phyloP scores from a whole-genome alignment of 2,329 filamentous ascomycete genomes.

The Orbilia quercus region DNA sequence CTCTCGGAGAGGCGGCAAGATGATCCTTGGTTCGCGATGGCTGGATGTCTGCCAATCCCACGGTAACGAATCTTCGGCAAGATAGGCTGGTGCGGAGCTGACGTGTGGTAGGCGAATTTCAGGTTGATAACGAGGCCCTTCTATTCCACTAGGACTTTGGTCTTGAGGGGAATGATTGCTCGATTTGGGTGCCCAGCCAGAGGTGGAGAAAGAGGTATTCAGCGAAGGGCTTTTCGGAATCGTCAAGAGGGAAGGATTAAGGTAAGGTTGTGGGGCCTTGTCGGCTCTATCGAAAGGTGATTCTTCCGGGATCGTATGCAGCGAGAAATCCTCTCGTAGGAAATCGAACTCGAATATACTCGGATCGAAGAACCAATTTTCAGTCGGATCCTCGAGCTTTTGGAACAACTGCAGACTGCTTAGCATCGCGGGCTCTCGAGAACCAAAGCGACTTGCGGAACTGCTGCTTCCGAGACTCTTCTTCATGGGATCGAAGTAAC shows the following conservation, averaged over 20 bases:
- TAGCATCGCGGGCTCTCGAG: conserved; percentile 43
- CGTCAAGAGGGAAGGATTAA: conserved; percentile 42
- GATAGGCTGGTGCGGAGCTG: conserved; percentile 44
- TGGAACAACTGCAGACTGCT: conserved; percentile 47
- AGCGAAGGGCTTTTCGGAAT: conserved; percentile 48
- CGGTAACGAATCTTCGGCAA: conserved; percentile 58
- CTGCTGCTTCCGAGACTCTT: conserved; percentile 41
- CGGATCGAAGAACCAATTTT: conserved; percentile 52
- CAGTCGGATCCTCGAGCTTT: conserved; percentile 47
- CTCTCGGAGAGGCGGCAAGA: conserved; percentile 59
- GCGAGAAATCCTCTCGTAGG: conserved; percentile 50
- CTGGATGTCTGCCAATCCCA: conserved; percentile 59
- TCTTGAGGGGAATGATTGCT: conserved; percentile 46
- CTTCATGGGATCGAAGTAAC: conserved; percentile 54
- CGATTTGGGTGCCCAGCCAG: conserved; percentile 31
- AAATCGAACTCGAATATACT: conserved; percentile 55
- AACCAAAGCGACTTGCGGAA: conserved; percentile 39
- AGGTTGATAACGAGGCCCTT: conserved; percentile 36
- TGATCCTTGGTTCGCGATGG: conserved; percentile 58
- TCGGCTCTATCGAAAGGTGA: conserved; percentile 28
- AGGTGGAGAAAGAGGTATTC: conserved; percentile 41
- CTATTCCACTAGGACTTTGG: conserved; percentile 40
- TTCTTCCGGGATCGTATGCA: conserved; percentile 51
- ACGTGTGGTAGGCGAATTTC: conserved; percentile 52
- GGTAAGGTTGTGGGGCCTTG: conserved; percentile 42